Evolutionary conservation across 169 alveolate species (phyloP).

Genomic region (Eimeria acervulina): DNA sequence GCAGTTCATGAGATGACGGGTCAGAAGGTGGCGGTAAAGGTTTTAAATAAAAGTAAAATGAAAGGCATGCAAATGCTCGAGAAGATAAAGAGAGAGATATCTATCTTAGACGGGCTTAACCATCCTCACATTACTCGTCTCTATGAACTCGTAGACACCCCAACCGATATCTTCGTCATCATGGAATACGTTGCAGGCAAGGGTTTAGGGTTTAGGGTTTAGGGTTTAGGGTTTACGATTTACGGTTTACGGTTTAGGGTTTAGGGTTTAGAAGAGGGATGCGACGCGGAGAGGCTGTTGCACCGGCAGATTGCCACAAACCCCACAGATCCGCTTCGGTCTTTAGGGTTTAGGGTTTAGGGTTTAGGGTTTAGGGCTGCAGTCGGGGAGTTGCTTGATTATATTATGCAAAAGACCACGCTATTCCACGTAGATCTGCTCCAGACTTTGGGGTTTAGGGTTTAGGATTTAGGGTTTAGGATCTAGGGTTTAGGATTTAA

Average conservation of each 20-base stretch:
- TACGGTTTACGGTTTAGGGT: background rate
- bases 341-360: background rate
- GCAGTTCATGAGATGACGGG: slow-evolving; percentile 93
- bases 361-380: background rate
- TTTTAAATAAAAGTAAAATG: slow-evolving; percentile 94
- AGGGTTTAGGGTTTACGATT: background rate
- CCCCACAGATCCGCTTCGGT: no score
- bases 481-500: background rate
- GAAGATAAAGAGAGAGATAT: slow-evolving; percentile 94
- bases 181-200: slow-evolving; percentile 92
- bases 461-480: background rate
- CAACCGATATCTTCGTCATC: slow-evolving; percentile 91
- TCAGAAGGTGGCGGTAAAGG: slow-evolving; percentile 95
- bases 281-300: no score
- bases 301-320: no score
- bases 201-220: slow-evolving; percentile 69
- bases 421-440: no score
- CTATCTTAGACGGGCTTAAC: slow-evolving; percentile 87
- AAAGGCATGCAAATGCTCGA: slow-evolving; percentile 92
- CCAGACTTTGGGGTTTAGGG: background rate
- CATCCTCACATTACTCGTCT: slow-evolving; percentile 87
- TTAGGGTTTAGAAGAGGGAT: background rate
- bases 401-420: no score
- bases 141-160: slow-evolving; percentile 92
- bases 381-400: background rate